phyloP scores from a whole-genome alignment of 176 grass and related monocot genomes.

The Tuctoria greenei region DNA sequence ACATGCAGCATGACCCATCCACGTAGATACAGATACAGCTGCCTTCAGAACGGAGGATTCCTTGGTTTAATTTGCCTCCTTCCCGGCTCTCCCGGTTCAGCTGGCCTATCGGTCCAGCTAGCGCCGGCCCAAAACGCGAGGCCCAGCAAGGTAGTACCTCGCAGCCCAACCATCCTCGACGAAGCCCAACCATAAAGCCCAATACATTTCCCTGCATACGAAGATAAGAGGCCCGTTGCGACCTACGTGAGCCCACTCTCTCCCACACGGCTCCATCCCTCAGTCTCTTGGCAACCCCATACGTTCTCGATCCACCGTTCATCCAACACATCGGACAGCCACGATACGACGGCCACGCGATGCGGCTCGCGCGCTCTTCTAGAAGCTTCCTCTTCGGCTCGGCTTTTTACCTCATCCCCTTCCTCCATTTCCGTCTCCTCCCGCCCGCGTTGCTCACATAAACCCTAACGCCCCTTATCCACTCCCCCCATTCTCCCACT shows the following conservation, averaged over 20 bases:
- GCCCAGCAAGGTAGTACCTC: no score
- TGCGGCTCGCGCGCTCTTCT: background rate
- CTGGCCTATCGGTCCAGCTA: no score
- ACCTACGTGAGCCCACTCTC: background rate
- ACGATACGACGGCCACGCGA: background rate
- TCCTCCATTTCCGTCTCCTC: background rate
- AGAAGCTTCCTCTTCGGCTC: conserved; percentile 12
- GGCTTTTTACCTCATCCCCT: conserved; percentile 13
- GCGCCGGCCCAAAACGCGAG: no score
- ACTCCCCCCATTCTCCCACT: background rate
- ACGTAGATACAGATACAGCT: no score
- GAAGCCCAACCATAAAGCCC: background rate
- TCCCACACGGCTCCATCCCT: background rate
- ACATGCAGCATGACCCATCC: no score
- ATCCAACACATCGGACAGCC: background rate
- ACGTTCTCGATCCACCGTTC: background rate
- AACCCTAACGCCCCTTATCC: conserved; percentile 44
- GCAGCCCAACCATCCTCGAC: no score
- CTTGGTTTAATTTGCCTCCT: no score
- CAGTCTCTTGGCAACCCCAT: background rate
- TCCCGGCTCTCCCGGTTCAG: no score
- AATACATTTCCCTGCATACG: background rate
- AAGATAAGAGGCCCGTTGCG: background rate
- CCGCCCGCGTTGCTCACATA: conserved; percentile 9
- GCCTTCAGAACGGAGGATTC: no score